phyloP scores from a whole-genome alignment of 164 flowering plant species.

The Hamamelis virginiana region DNA sequence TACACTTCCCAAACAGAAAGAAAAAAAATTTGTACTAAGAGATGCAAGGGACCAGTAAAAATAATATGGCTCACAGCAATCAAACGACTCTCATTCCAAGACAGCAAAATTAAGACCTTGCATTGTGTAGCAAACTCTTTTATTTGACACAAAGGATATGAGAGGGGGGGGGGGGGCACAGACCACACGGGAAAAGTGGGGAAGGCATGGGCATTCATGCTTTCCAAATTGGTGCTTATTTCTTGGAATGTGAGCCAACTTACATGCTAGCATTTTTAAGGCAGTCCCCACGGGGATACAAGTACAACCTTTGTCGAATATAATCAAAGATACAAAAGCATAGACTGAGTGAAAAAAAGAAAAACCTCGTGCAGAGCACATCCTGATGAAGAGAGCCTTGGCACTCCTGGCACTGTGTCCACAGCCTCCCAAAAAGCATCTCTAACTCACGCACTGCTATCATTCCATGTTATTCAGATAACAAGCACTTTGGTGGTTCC shows the following conservation, averaged over 20 bases:
- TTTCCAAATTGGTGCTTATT: neutral
- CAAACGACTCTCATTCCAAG: neutral
- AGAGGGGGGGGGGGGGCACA: too few relatives aligned
- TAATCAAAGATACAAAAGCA: neutral
- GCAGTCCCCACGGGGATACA: neutral
- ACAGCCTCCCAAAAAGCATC: conserved; percentile 83
- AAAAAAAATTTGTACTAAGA: too few relatives aligned
- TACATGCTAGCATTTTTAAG: conserved; percentile 1
- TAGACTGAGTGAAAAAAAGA: neutral
- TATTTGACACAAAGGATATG: too few relatives aligned
- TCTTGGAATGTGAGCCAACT: neutral
- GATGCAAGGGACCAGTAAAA: too few relatives aligned
- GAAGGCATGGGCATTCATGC: too few relatives aligned
- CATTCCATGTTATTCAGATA: neutral
- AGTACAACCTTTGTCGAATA: neutral
- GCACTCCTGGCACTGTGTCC: conserved; percentile 99
- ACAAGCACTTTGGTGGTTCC: neutral
- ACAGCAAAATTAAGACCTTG: neutral
- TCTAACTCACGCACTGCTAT: conserved; percentile 80
- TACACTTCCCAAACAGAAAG: too few relatives aligned
- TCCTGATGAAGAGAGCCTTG: conserved; percentile 99
- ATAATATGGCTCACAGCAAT: neutral
- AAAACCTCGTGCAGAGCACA: conserved; percentile 94
- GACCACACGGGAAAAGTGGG: too few relatives aligned
- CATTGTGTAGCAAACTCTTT: neutral